A percentile compares a stretch with the other conserved stretches of the same genome.
Conservation (phyloP, 495 filamentous ascomycete genomes). For the Penicillium steckii region DNA sequence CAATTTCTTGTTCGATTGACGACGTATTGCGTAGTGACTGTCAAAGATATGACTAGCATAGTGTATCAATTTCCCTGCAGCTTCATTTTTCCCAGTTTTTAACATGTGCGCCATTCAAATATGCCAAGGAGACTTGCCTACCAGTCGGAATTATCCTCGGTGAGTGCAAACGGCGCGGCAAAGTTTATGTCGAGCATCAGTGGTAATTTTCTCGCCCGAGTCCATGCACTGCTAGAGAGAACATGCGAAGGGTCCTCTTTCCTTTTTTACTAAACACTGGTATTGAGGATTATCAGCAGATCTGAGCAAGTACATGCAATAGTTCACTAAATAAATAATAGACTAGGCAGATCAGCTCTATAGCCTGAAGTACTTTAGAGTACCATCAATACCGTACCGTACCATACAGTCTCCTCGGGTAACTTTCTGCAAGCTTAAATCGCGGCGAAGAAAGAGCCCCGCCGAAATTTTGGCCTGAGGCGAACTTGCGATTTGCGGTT, state of each 20-base stretch:
- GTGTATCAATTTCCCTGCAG: too few relatives aligned
- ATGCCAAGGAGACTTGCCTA: too few relatives aligned
- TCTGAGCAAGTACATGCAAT: too few relatives aligned
- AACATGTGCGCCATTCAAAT: too few relatives aligned
- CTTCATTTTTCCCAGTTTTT: too few relatives aligned
- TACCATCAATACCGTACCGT: slow-evolving; percentile 3
- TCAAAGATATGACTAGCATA: too few relatives aligned
- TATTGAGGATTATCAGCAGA: neutral
- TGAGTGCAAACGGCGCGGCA: neutral
- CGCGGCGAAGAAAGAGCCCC: slow-evolving; percentile 10
- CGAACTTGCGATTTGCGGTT: neutral
- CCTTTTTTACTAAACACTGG: neutral
- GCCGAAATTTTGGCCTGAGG: slow-evolving; percentile 15
- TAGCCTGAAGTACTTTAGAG: too few relatives aligned
- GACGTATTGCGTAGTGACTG: too few relatives aligned
- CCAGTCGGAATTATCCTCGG: neutral
- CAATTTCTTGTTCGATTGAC: slow-evolving; percentile 5
- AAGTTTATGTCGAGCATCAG: neutral
- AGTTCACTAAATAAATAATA: too few relatives aligned
- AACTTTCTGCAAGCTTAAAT: slow-evolving; percentile 16
- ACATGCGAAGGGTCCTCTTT: neutral
- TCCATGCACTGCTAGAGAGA: neutral
- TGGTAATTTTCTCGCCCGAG: neutral
- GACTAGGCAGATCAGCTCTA: too few relatives aligned
- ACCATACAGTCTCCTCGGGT: slow-evolving; percentile 12